A percentile compares a stretch with the other conserved stretches of the same genome.
Conservation (phyloP, 768 basidiomycete genomes). For the Boletus rubescentipes region DNA sequence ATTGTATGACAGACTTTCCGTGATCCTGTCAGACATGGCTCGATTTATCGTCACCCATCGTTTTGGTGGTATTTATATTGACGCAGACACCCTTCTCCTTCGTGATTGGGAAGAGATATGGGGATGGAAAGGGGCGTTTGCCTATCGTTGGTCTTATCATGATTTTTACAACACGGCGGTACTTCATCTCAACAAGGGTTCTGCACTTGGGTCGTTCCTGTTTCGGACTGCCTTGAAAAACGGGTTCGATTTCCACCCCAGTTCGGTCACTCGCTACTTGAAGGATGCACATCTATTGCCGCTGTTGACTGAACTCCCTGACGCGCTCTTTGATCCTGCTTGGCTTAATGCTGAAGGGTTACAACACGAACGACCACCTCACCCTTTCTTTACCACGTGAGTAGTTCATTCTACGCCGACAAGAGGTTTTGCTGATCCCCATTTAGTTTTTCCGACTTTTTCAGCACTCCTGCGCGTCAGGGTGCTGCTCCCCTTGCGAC, state of each 20-base stretch:
- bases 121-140: slow-evolving; percentile 94
- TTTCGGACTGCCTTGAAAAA: slow-evolving; percentile 93
- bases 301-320: slow-evolving; percentile 77
- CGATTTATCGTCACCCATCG: slow-evolving; percentile 94
- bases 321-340: slow-evolving; percentile 91
- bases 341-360: slow-evolving; percentile 92
- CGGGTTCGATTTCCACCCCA: slow-evolving; percentile 91
- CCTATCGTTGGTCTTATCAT: slow-evolving; percentile 91
- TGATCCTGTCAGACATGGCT: slow-evolving; percentile 94
- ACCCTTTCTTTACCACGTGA: slow-evolving; percentile 87
- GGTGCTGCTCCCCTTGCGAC: slow-evolving; percentile 80
- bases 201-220: slow-evolving; percentile 84
- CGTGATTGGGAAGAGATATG: slow-evolving; percentile 97
- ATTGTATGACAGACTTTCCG: slow-evolving; percentile 77
- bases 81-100: slow-evolving; percentile 89
- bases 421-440: not conserved
- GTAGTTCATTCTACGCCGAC: slow-evolving; percentile 15
- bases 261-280: slow-evolving; percentile 84
- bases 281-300: slow-evolving; percentile 79
- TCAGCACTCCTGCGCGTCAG: slow-evolving; percentile 65
- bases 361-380: slow-evolving; percentile 87
- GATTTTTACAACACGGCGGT: slow-evolving; percentile 95
- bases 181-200: slow-evolving; percentile 83
- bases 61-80: slow-evolving; percentile 92
- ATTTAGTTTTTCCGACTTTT: slow-evolving; percentile 77